Conservation (phyloP, 139 green algal species). For the Picochlorum sp. region DNA sequence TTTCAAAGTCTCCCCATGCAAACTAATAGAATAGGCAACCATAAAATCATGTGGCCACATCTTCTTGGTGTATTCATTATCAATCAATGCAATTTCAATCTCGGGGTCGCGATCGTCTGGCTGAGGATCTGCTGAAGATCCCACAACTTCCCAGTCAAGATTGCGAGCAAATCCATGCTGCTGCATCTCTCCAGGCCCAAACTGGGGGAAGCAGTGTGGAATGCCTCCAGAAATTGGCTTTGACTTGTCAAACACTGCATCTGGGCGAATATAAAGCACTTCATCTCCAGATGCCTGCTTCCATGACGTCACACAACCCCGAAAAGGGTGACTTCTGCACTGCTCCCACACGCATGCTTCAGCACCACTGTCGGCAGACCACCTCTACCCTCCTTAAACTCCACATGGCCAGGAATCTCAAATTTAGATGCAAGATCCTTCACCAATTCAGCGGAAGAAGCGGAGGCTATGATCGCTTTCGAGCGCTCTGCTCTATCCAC, state of each 20-base stretch:
- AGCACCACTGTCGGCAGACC: conserved; percentile 30
- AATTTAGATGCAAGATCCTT: conserved; percentile 19
- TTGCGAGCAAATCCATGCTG: conserved; percentile 98
- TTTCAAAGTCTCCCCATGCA: conserved; percentile 74
- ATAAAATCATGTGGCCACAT: conserved; percentile 88
- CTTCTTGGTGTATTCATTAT: conserved; percentile 80
- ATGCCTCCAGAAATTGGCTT: conserved; percentile 90
- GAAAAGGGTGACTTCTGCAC: conserved; percentile 81
- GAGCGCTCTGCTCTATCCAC: neutral
- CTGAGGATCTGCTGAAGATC: conserved; percentile 77
- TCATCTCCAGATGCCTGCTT: conserved; percentile 78
- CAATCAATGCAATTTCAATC: conserved; percentile 74
- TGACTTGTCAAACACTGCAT: conserved; percentile 88
- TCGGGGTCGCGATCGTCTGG: conserved; percentile 78
- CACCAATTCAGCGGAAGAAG: conserved; percentile 4
- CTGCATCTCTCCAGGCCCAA: conserved; percentile 84
- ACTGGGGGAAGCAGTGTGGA: conserved; percentile 96
- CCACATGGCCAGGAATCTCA: conserved; percentile 13
- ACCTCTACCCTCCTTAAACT: conserved; percentile 21
- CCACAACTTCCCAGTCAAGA: conserved; percentile 73
- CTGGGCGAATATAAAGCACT: conserved; percentile 89
- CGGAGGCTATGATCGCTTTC: neutral
- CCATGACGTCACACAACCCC: conserved; percentile 83
- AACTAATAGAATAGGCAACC: conserved; percentile 61
- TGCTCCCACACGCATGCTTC: conserved; percentile 59